phyloP scores from a whole-genome alignment of 495 filamentous ascomycete species.

The Aspergillus avenaceus region DNA sequence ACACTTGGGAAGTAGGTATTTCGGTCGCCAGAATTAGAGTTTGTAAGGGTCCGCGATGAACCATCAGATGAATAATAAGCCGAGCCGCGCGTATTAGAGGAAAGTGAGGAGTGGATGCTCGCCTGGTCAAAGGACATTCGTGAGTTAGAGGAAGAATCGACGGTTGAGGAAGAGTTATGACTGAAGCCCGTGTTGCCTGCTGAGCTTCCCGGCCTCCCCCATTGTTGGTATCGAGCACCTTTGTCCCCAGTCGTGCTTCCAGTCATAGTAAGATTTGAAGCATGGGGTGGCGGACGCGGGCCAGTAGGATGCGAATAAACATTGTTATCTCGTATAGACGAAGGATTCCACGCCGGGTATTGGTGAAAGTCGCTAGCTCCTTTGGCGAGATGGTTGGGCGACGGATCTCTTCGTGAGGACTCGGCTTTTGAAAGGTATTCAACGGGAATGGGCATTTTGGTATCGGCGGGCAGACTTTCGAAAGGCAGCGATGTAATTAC shows the following conservation, averaged over 20 bases:
- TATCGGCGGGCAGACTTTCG: slow-evolving; percentile 65
- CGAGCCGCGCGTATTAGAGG: slow-evolving; percentile 58
- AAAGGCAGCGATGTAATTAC: slow-evolving; percentile 89
- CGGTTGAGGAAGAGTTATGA: slow-evolving; percentile 65
- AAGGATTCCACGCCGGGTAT: slow-evolving; percentile 71
- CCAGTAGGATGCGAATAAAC: slow-evolving; percentile 57
- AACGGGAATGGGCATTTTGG: slow-evolving; percentile 65
- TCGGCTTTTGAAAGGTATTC: slow-evolving; percentile 73
- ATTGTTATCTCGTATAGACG: slow-evolving; percentile 37
- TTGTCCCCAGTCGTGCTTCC: slow-evolving; percentile 60
- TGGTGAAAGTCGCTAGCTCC: slow-evolving; percentile 79
- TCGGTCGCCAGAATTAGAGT: slow-evolving; percentile 41
- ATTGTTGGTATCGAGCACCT: slow-evolving; percentile 67
- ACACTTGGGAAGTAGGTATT: slow-evolving; percentile 23
- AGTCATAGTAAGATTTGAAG: slow-evolving; percentile 61
- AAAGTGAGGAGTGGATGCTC: slow-evolving; percentile 58
- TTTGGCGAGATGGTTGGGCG: slow-evolving; percentile 79
- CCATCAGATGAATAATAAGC: slow-evolving; percentile 59
- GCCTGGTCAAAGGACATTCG: slow-evolving; percentile 66
- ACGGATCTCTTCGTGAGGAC: slow-evolving; percentile 65
- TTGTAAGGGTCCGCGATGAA: slow-evolving; percentile 56
- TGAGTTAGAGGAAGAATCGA: slow-evolving; percentile 66
- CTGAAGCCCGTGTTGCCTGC: slow-evolving; percentile 51
- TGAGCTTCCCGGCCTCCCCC: slow-evolving; percentile 56
- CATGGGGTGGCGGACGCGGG: slow-evolving; percentile 66